Conservation (phyloP, 331 rosid genomes). For the Cydonia oblonga region DNA sequence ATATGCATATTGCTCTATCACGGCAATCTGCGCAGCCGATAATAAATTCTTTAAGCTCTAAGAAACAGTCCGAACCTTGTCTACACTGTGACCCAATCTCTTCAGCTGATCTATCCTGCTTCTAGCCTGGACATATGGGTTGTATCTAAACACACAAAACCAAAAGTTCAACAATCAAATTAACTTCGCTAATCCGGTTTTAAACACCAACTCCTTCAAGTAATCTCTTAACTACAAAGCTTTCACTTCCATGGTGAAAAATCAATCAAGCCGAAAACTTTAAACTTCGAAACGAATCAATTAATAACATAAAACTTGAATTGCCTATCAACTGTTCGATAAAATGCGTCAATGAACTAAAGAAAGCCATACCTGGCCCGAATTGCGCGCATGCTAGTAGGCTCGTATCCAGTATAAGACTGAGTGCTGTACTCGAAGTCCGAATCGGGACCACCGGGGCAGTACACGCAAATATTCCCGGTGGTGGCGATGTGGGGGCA, state of each 20-base stretch:
- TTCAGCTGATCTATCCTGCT: conserved; percentile 94
- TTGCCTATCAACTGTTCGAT: too few relatives aligned
- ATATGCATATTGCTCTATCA: neutral
- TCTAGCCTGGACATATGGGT: conserved; percentile 93
- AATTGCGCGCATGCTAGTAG: conserved; percentile 94
- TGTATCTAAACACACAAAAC: conserved; percentile 53
- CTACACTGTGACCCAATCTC: conserved; percentile 97
- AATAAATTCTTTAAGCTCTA: neutral
- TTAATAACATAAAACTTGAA: too few relatives aligned
- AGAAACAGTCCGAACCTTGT: conserved; percentile 48
- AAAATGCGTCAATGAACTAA: too few relatives aligned
- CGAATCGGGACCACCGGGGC: conserved; percentile 97
- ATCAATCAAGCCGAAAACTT: too few relatives aligned
- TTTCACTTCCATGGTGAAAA: too few relatives aligned
- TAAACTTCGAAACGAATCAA: too few relatives aligned
- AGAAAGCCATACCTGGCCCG: conserved; percentile 57
- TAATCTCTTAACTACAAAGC: neutral
- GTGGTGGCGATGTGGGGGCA: conserved; percentile 98
- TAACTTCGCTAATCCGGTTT: neutral
- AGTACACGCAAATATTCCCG: conserved; percentile 88
- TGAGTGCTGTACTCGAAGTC: conserved; percentile 96
- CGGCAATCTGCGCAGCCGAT: neutral
- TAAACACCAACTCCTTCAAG: neutral
- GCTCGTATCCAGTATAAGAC: conserved; percentile 92
- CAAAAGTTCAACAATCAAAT: neutral